Evolutionary conservation across 768 basidiomycete genomes (phyloP), one percentile per base, ranked within the genome.

Genomic region (Lyophyllum shimeji): DNA sequence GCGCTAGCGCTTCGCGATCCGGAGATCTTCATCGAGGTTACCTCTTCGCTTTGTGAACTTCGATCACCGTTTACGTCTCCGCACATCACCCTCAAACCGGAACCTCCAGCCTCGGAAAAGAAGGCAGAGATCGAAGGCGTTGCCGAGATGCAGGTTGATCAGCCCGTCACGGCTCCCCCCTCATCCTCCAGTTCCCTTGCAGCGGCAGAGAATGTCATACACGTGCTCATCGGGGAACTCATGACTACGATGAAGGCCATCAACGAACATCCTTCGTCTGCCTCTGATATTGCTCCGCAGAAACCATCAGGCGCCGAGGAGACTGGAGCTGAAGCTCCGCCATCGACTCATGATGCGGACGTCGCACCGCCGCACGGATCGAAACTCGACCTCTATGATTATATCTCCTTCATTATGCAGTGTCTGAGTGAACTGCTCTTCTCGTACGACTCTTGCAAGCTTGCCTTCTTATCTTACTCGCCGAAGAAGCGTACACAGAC

Each of bases 391-490:
- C 74, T 71, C 27, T 71, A 76, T 72, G 71, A 80, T 53, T 91
- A 90, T 63, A 76, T 82, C 15, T 90, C 87, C 65, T 93, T 95
- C 79, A 73, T 93, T 59, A 93, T 95, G 89, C 91, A 95, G 67
- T 89, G 86, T 61, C 76, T 98, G 45, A 92, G 94, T 2, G 97
- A 99, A 72, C 76, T 98, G 9, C 73, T 97, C 12, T 93, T 96
- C 58, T 98, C 94, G 12, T 99, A 98, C 64, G 89, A 94, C 61
- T 70, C 85, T 6, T 95, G 93, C 83, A 99, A 98, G 70, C 67
- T 86, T 23, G 86, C 89, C 5, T 93, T 99, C 71, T 69, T 97
- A 50, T 87, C 90, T 0, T 93, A 84, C 63, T 82, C 85, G 0
- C 79, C 84, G 3, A 89, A 87, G 73, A 87, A 84, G 66, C 82